Conservation (phyloP, 768 basidiomycete species). For the Mycena metata region DNA sequence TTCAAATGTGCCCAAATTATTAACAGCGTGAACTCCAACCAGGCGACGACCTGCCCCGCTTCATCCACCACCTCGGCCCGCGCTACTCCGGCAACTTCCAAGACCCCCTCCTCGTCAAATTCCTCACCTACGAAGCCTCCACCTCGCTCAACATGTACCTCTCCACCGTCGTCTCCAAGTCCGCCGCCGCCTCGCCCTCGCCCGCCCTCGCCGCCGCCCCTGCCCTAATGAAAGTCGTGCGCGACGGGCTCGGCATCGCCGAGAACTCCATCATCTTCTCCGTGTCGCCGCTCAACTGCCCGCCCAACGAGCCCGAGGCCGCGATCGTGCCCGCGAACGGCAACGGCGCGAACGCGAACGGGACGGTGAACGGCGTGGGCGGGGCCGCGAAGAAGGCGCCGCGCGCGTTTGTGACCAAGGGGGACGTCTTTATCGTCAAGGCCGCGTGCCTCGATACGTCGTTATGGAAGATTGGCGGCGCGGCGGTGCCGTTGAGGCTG, state of each 20-base stretch:
- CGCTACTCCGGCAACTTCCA: constrained; percentile 84
- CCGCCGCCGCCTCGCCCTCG: constrained; percentile 40
- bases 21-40: neutral
- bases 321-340: constrained; percentile 33
- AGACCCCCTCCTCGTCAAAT: constrained; percentile 74
- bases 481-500: constrained; percentile 77
- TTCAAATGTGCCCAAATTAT: neutral
- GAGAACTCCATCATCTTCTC: constrained; percentile 56
- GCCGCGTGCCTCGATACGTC: constrained; percentile 78
- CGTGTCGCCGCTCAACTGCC: constrained; percentile 52
- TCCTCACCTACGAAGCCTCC: constrained; percentile 87
- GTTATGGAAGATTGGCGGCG: constrained; percentile 88
- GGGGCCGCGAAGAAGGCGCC: constrained; percentile 9
- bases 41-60: constrained; percentile 80
- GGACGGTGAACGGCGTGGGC: too few relatives aligned
- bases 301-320: constrained; percentile 25
- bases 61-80: constrained; percentile 87
- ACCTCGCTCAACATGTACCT: constrained; percentile 88
- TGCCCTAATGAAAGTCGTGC: constrained; percentile 65
- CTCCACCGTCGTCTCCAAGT: constrained; percentile 56
- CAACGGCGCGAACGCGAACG: too few relatives aligned
- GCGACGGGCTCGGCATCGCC: constrained; percentile 60
- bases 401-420: constrained; percentile 50
- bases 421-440: constrained; percentile 72
- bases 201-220: constrained; percentile 42